Conservation (phyloP, 2,329 filamentous ascomycete species). For the Ophiostoma sp. region DNA sequence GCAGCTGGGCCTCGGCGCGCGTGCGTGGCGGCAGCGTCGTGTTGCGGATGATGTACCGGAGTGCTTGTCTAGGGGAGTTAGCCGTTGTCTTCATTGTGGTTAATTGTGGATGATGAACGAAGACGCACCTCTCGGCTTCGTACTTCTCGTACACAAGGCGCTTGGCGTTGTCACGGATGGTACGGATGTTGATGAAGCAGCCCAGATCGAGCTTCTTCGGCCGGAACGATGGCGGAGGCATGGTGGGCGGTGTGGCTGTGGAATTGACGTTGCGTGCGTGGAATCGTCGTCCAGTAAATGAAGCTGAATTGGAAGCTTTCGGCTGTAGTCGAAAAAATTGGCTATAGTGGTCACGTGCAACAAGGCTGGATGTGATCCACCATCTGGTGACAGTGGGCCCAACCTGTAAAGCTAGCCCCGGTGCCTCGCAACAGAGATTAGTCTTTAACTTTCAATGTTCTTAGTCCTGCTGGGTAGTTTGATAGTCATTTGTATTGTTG, state of each 20-base stretch:
- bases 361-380: not conserved
- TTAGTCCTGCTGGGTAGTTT: no score
- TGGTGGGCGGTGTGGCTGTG: not conserved
- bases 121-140: slow-evolving; percentile 75
- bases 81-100: not conserved
- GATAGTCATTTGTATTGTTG: no score
- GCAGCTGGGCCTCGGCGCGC: slow-evolving; percentile 85
- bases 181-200: slow-evolving; percentile 78
- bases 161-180: slow-evolving; percentile 94
- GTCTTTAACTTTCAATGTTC: no score
- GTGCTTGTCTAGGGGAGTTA: slow-evolving; percentile 64
- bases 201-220: slow-evolving; percentile 85
- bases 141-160: slow-evolving; percentile 82
- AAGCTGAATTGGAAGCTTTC: not conserved
- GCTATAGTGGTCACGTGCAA: not conserved
- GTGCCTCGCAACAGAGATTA: no score
- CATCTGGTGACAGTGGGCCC: not conserved
- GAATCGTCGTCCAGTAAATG: not conserved
- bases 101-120: not conserved
- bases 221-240: slow-evolving; percentile 65
- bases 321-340: slow-evolving; percentile 4
- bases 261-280: not conserved
- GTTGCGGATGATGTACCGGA: slow-evolving; percentile 90
- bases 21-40: slow-evolving; percentile 74
- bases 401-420: no score